These are phyloP conservation scores for Cutaneotrichosporon mucoides DNA, from an alignment of 1,284 basidiomycete species.

Conservation along the genomic window DNA sequence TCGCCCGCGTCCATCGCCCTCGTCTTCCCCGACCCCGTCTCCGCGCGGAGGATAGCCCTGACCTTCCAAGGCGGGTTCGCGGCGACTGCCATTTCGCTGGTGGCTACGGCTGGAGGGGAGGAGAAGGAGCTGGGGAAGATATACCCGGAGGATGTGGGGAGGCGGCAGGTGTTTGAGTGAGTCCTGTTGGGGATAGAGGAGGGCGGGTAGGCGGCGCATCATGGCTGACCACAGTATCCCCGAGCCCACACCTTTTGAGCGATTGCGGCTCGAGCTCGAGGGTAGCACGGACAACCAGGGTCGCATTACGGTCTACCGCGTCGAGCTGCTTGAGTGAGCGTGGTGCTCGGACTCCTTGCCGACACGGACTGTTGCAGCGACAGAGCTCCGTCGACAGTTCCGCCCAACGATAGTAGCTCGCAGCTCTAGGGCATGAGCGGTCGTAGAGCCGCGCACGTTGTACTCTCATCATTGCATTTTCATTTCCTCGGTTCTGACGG, in stretches of 20 bases:
- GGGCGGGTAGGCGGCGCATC: too few relatives aligned
- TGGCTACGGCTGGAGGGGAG: not conserved
- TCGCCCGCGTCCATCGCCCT: conserved; percentile 38
- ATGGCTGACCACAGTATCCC: conserved; percentile 7
- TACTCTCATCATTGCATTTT: too few relatives aligned
- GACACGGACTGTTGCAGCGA: too few relatives aligned
- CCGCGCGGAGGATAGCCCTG: conserved; percentile 36
- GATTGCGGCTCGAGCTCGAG: conserved; percentile 40
- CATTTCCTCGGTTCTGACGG: too few relatives aligned
- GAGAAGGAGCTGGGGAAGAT: conserved; percentile 34
- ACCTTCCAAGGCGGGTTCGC: conserved; percentile 51
- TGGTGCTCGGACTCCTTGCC: too few relatives aligned
- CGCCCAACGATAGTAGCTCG: too few relatives aligned
- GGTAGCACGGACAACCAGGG: conserved; percentile 47
- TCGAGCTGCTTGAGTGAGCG: conserved; percentile 30
- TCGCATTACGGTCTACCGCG: conserved; percentile 45
- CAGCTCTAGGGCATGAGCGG: too few relatives aligned
- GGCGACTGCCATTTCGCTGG: conserved; percentile 29
- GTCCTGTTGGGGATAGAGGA: too few relatives aligned
- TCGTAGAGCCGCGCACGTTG: too few relatives aligned
- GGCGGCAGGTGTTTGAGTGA: conserved; percentile 45
- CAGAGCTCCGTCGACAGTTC: too few relatives aligned
- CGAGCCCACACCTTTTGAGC: not conserved
- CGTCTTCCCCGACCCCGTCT: conserved; percentile 33
- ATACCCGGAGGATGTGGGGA: conserved; percentile 45